A percentile compares a stretch with the other conserved stretches of the same genome.
phyloP scores from a whole-genome alignment of 441 rosid species.

The Brassica hybrid region DNA sequence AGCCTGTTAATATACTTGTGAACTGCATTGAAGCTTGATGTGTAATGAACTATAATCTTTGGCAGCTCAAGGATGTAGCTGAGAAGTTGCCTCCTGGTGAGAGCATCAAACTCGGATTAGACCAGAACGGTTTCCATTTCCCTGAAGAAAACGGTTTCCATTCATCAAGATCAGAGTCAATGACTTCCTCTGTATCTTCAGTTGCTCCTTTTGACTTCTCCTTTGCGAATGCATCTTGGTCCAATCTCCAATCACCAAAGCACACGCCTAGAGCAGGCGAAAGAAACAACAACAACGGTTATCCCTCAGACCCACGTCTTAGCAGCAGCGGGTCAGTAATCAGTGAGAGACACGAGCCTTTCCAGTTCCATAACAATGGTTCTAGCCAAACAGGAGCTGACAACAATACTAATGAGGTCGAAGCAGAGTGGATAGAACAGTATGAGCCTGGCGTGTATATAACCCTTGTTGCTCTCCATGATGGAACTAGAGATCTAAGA shows the following conservation, averaged over 20 bases:
- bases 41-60: neutral
- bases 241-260: conserved; percentile 48
- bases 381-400: too few relatives aligned
- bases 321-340: conserved; percentile 53
- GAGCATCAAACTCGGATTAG: conserved; percentile 59
- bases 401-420: too few relatives aligned
- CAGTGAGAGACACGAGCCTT: conserved; percentile 61
- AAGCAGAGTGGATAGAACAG: conserved; percentile 72
- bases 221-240: conserved; percentile 53
- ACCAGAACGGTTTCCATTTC: conserved; percentile 62
- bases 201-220: conserved; percentile 52
- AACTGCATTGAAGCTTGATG: neutral
- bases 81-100: conserved; percentile 90
- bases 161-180: conserved; percentile 75
- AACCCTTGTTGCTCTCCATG: conserved; percentile 85
- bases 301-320: conserved; percentile 43
- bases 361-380: conserved; percentile 40
- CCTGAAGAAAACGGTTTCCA: conserved; percentile 41
- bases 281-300: conserved; percentile 40
- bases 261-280: conserved; percentile 53
- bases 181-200: conserved; percentile 58
- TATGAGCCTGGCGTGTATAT: conserved; percentile 96
- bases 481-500: conserved; percentile 95
- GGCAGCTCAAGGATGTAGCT: conserved; percentile 94
- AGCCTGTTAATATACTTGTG: neutral